Conservation (phyloP, 345 rosid species). For the Firmiana major region DNA sequence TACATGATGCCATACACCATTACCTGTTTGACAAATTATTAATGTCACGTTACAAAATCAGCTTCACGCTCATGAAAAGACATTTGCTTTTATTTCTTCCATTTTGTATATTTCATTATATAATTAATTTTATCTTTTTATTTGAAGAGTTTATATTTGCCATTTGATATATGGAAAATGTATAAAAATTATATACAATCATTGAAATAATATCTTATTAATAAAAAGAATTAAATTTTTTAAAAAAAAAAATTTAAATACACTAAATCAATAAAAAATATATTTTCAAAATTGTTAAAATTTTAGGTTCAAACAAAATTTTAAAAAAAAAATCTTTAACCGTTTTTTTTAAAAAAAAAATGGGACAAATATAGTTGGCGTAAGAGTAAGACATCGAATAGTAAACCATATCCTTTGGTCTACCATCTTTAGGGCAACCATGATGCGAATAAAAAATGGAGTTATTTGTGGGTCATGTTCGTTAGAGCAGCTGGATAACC, state of each 20-base stretch:
- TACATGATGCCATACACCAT: background rate
- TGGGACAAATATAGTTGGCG: no score
- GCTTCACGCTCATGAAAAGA: background rate
- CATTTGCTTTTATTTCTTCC: background rate
- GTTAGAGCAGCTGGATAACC: background rate
- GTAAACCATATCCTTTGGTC: conserved; percentile 3
- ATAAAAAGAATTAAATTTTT: no score
- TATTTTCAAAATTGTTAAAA: no score
- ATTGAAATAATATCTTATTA: no score
- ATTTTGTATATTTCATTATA: background rate
- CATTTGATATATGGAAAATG: no score
- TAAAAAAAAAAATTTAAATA: no score
- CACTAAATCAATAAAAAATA: no score
- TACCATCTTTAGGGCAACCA: background rate
- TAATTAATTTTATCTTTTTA: background rate
- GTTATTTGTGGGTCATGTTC: background rate
- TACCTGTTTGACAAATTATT: conserved; percentile 11
- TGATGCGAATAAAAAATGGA: background rate
- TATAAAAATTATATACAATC: no score
- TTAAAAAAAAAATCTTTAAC: no score
- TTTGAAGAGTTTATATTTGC: no score
- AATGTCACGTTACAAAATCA: conserved; percentile 12
- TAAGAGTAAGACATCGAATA: background rate
- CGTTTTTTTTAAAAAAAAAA: no score
- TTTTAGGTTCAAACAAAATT: no score